Evolutionary conservation across 805 yeast genomes (phyloP), one percentile per base, ranked within the genome.

Genomic region (Metschnikowia lachancei): DNA sequence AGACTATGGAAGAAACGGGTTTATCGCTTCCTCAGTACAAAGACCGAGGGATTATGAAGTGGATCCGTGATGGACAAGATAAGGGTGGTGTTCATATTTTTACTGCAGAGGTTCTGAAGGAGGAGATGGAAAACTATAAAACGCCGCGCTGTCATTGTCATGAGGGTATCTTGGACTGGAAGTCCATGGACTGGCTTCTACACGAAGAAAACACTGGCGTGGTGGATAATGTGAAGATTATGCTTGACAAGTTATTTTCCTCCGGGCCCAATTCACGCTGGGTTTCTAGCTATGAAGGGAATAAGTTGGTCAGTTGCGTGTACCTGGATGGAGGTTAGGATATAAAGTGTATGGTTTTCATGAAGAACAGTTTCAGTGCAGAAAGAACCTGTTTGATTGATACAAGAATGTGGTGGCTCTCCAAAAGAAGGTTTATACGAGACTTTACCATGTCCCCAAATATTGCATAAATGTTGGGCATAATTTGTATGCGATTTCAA

Each of bases 91-190:
- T 69, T 41, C 69, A 72, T 51, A 42, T 72, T 12, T 72, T 67
- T 49, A 66, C 74, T 6, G 76, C 73, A 5, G 58, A 61, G 9
- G 65, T 69, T 8, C 43, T 36, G 45, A 40, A 55, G 20, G 60
- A 55, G 20, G 59, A 57, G 18, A 57, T 58, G 46, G 59, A 52
- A 5, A 24, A 38, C 4, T 67, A 65, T 50, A 49, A 40, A 12
- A 67, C 73, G 3, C 73, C 72, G 1, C 50, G 50, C 31, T 55
- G 50, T 44, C 54, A 55, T 39, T 57, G 69, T 47, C 60, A 67
- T 33, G 76, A 72, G 57, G 76, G 76, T 1, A 67, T 72, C 13
- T 58, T 72, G 30, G 75, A 71, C 55, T 72, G 75, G 74, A 70
- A 72, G 51, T 38, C 49, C 16, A 36, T 61, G 42, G 68, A 61